These are phyloP conservation scores for Symbiodinium pilosum DNA, from an alignment of 73 alveolate genomes.

Conservation along the genomic window DNA sequence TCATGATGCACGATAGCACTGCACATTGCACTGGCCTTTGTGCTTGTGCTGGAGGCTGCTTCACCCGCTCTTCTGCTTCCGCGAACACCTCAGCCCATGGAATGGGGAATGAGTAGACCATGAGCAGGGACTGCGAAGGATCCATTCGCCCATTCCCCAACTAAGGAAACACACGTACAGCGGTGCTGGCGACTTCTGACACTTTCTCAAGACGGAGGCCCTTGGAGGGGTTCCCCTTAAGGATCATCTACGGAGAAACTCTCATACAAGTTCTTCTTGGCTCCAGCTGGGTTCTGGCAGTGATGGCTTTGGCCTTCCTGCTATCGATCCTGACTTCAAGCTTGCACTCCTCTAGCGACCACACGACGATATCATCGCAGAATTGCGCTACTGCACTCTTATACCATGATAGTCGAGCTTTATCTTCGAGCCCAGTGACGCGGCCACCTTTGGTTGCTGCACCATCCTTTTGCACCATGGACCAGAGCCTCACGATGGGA, in stretches of 20 bases:
- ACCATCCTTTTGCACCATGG: background rate
- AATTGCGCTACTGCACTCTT: background rate
- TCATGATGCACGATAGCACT: background rate
- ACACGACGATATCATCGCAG: background rate
- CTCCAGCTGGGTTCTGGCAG: background rate
- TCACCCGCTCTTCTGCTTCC: background rate
- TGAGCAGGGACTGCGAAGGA: no score
- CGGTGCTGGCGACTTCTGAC: no score
- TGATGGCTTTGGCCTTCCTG: no score
- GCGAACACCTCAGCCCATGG: conserved; percentile 10
- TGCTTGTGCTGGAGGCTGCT: background rate
- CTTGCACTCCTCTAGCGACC: background rate
- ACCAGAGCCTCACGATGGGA: background rate
- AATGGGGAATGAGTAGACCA: no score
- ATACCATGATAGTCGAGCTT: background rate
- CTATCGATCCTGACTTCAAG: no score
- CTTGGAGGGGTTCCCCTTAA: no score
- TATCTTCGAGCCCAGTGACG: background rate
- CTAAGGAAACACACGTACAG: no score
- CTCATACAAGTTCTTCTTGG: no score
- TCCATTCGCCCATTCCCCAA: no score
- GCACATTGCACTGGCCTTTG: background rate
- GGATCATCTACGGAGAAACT: no score
- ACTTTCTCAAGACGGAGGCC: no score
- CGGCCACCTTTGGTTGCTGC: background rate